Percentiles rank a stretch among this genome's conserved stretches.
Evolutionary conservation across 495 filamentous ascomycete species (phyloP).

Genomic region (Penicillium parvum): DNA sequence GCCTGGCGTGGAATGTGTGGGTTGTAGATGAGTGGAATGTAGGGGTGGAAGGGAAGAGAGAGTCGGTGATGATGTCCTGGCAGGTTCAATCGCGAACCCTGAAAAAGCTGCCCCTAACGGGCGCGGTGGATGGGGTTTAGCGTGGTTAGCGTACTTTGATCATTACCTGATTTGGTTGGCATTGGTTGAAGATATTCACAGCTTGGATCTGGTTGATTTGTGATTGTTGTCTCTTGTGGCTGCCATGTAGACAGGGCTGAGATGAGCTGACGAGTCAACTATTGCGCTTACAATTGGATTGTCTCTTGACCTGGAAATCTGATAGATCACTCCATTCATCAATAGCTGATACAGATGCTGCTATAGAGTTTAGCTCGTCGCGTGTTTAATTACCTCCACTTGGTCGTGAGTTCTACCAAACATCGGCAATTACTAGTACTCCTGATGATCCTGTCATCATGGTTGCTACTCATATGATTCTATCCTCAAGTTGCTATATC

Average conservation of each 20-base stretch:
- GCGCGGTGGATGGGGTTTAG: conserved; percentile 18
- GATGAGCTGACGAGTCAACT: neutral
- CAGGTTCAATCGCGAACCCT: too few relatives aligned
- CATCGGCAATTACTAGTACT: neutral
- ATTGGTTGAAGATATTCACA: conserved; percentile 4
- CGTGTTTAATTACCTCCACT: conserved; percentile 4
- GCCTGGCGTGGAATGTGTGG: neutral
- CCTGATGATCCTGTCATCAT: too few relatives aligned
- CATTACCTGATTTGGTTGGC: conserved; percentile 20
- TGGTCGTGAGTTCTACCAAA: too few relatives aligned
- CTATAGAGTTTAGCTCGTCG: neutral
- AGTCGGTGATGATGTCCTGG: too few relatives aligned
- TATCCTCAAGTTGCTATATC: too few relatives aligned
- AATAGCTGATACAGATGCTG: neutral
- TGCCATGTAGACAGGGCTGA: neutral
- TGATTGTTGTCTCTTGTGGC: neutral
- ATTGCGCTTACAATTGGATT: neutral
- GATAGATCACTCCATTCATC: neutral
- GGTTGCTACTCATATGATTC: too few relatives aligned
- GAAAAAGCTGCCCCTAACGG: conserved; percentile 22
- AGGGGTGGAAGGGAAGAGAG: conserved; percentile 3
- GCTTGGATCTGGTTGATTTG: neutral
- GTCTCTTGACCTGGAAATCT: too few relatives aligned
- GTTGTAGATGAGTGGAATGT: neutral
- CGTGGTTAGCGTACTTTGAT: conserved; percentile 29